Evolutionary conservation across 257 asterid genomes (phyloP).

Genomic region (Penstemon davidsonii): DNA sequence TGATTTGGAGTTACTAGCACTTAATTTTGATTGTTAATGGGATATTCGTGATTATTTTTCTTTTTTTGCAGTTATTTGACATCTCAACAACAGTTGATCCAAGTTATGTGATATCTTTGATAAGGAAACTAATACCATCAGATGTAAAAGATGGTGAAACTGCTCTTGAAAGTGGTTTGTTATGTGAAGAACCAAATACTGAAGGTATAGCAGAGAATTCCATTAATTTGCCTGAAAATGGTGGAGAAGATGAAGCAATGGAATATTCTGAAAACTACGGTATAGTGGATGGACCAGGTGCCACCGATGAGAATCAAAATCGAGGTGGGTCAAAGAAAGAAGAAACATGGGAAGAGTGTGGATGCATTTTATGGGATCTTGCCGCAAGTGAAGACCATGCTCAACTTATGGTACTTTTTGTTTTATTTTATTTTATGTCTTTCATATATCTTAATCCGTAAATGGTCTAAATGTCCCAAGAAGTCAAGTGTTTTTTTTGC

Average conservation of each 20-base stretch:
- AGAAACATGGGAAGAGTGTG: constrained; percentile 84
- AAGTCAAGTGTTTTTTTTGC: constrained; percentile 8
- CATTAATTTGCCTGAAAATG: constrained; percentile 39
- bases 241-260: constrained; percentile 47
- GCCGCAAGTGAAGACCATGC: constrained; percentile 89
- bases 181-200: constrained; percentile 33
- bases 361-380: constrained; percentile 97
- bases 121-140: constrained; percentile 78
- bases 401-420: constrained; percentile 65
- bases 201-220: constrained; percentile 32
- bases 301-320: constrained; percentile 31
- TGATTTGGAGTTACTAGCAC: constrained; percentile 11
- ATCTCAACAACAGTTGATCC: constrained; percentile 89
- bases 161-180: constrained; percentile 32
- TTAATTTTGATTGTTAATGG: constrained; percentile 5
- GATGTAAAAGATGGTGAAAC: constrained; percentile 36
- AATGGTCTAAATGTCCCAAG: not conserved
- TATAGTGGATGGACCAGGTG: constrained; percentile 30
- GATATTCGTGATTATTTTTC: constrained; percentile 4
- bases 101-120: constrained; percentile 79
- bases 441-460: constrained; percentile 12
- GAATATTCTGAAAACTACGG: constrained; percentile 37
- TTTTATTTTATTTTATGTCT: not conserved
- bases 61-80: constrained; percentile 65
- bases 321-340: constrained; percentile 40